These are phyloP conservation scores for Spizellomyces sp. DNA, from an alignment of 192 early-diverging fungal species.

Conservation along the genomic window DNA sequence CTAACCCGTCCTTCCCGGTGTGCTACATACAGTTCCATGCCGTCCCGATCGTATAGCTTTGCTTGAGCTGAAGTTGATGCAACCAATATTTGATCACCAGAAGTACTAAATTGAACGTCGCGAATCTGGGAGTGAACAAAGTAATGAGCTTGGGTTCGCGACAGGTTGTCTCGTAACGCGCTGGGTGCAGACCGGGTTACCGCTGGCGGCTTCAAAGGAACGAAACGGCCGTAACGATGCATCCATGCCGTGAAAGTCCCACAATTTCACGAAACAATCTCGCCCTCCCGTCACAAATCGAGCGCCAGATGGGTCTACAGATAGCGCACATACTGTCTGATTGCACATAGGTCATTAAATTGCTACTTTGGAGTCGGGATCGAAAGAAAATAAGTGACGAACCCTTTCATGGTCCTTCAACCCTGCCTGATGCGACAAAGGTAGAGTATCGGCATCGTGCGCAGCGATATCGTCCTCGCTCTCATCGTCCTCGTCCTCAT, in stretches of 20 bases:
- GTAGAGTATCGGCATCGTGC: conserved; percentile 45
- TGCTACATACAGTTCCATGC: conserved; percentile 56
- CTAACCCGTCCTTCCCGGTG: not conserved
- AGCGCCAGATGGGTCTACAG: conserved; percentile 82
- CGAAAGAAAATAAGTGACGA: conserved; percentile 13
- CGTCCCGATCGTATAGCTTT: conserved; percentile 81
- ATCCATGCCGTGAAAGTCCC: conserved; percentile 95
- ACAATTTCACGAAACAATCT: conserved; percentile 81
- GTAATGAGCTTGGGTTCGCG: not conserved
- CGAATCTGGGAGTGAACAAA: conserved; percentile 54
- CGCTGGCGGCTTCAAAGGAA: conserved; percentile 75
- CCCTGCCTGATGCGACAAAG: conserved; percentile 69
- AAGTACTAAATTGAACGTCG: conserved; percentile 73
- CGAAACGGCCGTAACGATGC: conserved; percentile 71
- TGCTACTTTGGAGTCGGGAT: not conserved
- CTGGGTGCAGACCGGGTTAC: conserved; percentile 55
- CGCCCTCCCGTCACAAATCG: conserved; percentile 77
- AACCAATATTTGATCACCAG: conserved; percentile 78
- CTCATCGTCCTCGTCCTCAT: conserved; percentile 42
- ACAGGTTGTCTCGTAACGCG: not conserved
- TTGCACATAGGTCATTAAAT: not conserved
- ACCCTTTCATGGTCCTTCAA: conserved; percentile 70
- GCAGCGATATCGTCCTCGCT: conserved; percentile 32
- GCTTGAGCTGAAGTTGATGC: conserved; percentile 74
- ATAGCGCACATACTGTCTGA: conserved; percentile 75